These are phyloP conservation scores for Catunica adiposa DNA, from an alignment of 2,329 filamentous ascomycete species.

Conservation along the genomic window DNA sequence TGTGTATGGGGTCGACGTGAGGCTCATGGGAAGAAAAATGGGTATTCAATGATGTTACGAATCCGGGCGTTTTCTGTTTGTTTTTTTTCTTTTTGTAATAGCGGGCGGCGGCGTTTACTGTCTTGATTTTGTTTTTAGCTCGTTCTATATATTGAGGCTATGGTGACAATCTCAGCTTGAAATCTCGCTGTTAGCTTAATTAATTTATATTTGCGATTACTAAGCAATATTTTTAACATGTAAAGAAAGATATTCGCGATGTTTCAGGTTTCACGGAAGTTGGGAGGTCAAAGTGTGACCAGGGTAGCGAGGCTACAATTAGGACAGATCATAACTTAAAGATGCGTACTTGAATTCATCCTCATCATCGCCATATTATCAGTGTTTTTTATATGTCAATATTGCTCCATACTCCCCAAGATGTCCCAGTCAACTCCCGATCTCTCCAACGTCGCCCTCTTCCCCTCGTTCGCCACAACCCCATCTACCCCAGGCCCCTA, in stretches of 20 bases:
- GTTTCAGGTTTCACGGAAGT: not conserved
- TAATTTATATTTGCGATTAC: too few relatives aligned
- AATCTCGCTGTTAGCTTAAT: too few relatives aligned
- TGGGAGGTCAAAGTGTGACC: not conserved
- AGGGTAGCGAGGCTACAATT: not conserved
- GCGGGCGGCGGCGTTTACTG: too few relatives aligned
- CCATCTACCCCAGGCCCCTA: conserved; percentile 16
- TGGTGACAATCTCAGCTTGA: not conserved
- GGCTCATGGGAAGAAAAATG: not conserved
- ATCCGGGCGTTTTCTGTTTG: not conserved
- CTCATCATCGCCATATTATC: not conserved
- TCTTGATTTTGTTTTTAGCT: not conserved
- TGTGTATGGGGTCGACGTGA: conserved; percentile 10
- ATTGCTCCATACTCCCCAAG: not conserved
- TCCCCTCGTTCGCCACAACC: conserved; percentile 22
- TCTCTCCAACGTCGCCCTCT: conserved; percentile 18
- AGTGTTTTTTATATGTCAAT: not conserved
- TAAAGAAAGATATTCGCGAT: too few relatives aligned
- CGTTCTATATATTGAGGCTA: not conserved
- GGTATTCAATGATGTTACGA: not conserved
- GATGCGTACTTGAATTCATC: not conserved
- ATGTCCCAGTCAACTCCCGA: conserved; percentile 15
- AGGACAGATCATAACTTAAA: too few relatives aligned
- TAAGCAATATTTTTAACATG: too few relatives aligned
- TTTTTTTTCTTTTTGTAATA: too few relatives aligned